Conservation (phyloP, 2,329 filamentous ascomycete genomes). For the Sporothrix luriei region DNA sequence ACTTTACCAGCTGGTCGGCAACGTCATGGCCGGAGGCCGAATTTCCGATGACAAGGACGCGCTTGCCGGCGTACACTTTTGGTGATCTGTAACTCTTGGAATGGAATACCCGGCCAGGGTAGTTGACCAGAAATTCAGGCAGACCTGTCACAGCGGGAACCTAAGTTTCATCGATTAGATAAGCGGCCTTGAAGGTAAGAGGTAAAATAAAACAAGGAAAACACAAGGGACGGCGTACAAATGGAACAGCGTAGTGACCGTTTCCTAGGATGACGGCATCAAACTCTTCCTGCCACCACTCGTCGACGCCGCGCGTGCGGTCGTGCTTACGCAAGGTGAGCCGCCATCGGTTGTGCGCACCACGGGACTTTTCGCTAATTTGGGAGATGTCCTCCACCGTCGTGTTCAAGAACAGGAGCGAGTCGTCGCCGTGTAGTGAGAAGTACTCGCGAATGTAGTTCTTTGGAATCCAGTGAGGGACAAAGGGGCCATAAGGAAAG, state of each 20-base stretch:
- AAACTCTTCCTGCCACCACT: slow-evolving; percentile 64
- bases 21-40: slow-evolving; percentile 85
- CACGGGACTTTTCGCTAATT: slow-evolving; percentile 47
- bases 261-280: slow-evolving; percentile 64
- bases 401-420: slow-evolving; percentile 52
- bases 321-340: slow-evolving; percentile 55
- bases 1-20: slow-evolving; percentile 66
- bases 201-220: not conserved
- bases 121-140: slow-evolving; percentile 49
- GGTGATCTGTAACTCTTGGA: slow-evolving; percentile 78
- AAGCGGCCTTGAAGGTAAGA: not conserved
- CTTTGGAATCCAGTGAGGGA: slow-evolving; percentile 58
- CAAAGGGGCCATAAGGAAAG: slow-evolving; percentile 62
- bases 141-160: slow-evolving; percentile 52
- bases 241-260: slow-evolving; percentile 64
- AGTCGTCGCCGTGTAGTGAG: slow-evolving; percentile 52
- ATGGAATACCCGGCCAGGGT: slow-evolving; percentile 61
- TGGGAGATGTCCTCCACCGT: slow-evolving; percentile 45
- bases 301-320: slow-evolving; percentile 48
- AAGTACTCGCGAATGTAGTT: slow-evolving; percentile 62
- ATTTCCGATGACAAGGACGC: slow-evolving; percentile 81
- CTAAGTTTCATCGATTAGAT: slow-evolving; percentile 40
- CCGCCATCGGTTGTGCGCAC: slow-evolving; percentile 53
- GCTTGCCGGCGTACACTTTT: slow-evolving; percentile 64
- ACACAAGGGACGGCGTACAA: slow-evolving; percentile 45